A percentile compares a stretch with the other conserved stretches of the same genome.
These are phyloP conservation scores for Fusarium vanettenii DNA, from an alignment of 2,329 filamentous ascomycete species.

Conservation along the genomic window DNA sequence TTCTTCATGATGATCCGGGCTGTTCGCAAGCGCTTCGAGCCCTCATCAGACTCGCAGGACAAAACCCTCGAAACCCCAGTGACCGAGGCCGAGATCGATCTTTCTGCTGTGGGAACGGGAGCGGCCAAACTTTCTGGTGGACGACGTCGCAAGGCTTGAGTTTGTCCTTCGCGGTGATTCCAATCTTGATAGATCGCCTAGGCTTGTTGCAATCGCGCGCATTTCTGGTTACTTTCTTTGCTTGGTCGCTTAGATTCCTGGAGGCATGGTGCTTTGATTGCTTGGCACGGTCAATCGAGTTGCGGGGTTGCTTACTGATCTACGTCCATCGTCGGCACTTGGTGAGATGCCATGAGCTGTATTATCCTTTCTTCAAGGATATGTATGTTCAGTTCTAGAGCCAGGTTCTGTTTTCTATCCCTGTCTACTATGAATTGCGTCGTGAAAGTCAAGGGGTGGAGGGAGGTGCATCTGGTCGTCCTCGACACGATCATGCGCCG, in stretches of 20 bases:
- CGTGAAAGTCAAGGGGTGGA: background rate
- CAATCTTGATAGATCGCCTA: background rate
- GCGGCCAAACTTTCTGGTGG: slow-evolving; percentile 27
- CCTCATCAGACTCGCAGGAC: slow-evolving; percentile 50
- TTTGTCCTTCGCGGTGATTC: background rate
- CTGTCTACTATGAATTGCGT: background rate
- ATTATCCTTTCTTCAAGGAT: background rate
- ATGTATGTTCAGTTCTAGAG: background rate
- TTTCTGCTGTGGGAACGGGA: slow-evolving; percentile 46
- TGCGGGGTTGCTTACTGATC: background rate
- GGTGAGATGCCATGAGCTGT: background rate
- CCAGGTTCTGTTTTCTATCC: background rate
- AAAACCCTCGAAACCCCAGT: slow-evolving; percentile 42
- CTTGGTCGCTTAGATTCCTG: background rate
- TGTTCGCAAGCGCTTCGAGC: slow-evolving; percentile 79
- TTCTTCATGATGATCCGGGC: slow-evolving; percentile 88
- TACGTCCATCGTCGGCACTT: background rate
- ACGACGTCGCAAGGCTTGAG: slow-evolving; percentile 48
- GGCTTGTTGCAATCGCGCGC: background rate
- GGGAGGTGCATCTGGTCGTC: background rate
- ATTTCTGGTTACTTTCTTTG: background rate
- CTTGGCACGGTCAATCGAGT: background rate
- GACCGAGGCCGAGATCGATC: slow-evolving; percentile 46
- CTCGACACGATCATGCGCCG: background rate
- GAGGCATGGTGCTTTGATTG: background rate